Conservation (phyloP, 108 stramenopile species). For the Asterionellopsis glacialis region DNA sequence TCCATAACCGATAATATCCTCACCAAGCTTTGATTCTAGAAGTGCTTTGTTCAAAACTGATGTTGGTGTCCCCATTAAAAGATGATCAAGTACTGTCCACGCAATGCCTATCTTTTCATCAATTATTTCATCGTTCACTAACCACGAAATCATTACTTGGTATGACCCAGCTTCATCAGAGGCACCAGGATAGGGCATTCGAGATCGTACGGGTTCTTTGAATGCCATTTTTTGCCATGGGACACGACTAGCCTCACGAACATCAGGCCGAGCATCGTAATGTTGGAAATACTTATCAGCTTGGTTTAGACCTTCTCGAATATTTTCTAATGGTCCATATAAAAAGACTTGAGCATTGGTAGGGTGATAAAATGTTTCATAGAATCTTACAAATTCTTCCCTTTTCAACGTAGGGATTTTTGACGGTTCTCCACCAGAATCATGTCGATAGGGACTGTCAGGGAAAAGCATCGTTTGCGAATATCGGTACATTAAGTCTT, state of each 20-base stretch:
- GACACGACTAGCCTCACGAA: conserved; percentile 30
- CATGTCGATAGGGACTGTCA: conserved; percentile 76
- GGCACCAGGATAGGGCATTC: conserved; percentile 39
- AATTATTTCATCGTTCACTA: conserved; percentile 74
- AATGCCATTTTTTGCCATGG: conserved; percentile 36
- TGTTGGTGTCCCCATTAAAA: conserved; percentile 70
- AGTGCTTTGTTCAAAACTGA: conserved; percentile 50
- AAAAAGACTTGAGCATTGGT: conserved; percentile 89
- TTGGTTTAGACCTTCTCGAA: conserved; percentile 60
- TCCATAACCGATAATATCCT: conserved; percentile 60
- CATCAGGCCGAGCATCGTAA: conserved; percentile 39
- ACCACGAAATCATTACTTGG: conserved; percentile 81
- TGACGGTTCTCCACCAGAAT: conserved; percentile 86
- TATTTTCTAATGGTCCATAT: conserved; percentile 83
- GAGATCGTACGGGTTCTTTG: conserved; percentile 22
- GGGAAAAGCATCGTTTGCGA: conserved; percentile 81
- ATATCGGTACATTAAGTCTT: conserved; percentile 60
- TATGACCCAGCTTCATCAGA: conserved; percentile 30
- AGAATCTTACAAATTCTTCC: conserved; percentile 83
- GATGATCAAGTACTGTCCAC: conserved; percentile 69
- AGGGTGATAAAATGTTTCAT: conserved; percentile 88
- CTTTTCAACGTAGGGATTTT: conserved; percentile 79
- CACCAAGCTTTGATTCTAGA: conserved; percentile 34
- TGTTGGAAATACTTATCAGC: conserved; percentile 58
- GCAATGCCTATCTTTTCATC: conserved; percentile 65